Evolutionary conservation across 176 grass and related monocot species (phyloP), one percentile per base, ranked within the genome.

Genomic region (Typha latifolia): DNA sequence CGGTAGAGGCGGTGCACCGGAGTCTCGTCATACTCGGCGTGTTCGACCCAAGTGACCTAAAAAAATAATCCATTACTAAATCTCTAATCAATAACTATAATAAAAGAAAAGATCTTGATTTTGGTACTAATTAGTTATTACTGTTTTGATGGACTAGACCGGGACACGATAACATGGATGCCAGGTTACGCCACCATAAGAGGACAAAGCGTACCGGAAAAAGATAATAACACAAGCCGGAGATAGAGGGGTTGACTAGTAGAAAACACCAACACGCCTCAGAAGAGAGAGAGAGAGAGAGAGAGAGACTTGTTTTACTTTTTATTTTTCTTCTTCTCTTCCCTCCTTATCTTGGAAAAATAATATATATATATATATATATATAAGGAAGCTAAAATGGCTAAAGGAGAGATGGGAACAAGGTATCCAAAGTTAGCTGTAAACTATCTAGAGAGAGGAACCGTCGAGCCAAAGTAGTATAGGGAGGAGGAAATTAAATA

Each of bases 21-120:
- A 7, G 34, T 12, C 53, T 66, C 56, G 5, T 81, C 29, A 4
- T 75, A 78, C 78, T 75, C 78, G 0, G 75, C 56, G 15, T 84
- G 79, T 10, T 74, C 66, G 20, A 84, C 69, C 83, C 86, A 89
- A 2, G 78, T 84, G 2, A 88, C 77, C 85, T 84, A 72, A 51
- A 32, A 32, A 14, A 27, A 21, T 4, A 34, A n/a, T 66, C 56
- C 63, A 14, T 22, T 37, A 69, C 70, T 23, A 63, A 13, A 31
- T 29, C 27, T 55, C 18, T 55, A n/a, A 55, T 16, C 14, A 16
- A 16, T 55, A 16, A 52, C 7, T 14, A 15, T 53, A 26, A 1
- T 26, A 26, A 26, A 26, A 0, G 2, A 26, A 26, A 26, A 1
- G 0, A 43, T 43, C 37, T 43, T 10, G 1, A 43, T 43, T 43